Percentiles rank a stretch among this genome's conserved stretches.
Conservation (phyloP, 2,329 filamentous ascomycete species). For the Verticillium alfalfae region DNA sequence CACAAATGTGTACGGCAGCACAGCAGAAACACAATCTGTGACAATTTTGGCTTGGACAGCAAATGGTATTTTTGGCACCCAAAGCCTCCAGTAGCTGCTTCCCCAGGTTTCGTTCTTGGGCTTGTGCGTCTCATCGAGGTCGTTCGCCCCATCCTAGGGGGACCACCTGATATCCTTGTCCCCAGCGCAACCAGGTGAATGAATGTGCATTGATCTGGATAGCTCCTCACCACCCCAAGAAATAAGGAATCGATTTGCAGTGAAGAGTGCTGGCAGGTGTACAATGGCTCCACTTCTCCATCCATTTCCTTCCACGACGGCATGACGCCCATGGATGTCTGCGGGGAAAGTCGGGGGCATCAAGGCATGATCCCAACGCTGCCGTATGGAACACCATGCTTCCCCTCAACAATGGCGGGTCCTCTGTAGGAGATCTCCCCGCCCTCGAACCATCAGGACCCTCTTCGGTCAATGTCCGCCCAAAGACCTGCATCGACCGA, state of each 20-base stretch:
- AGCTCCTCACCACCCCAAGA: background rate
- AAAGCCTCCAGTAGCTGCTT: background rate
- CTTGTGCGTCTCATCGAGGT: background rate
- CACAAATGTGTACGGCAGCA: too few species aligned
- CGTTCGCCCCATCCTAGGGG: background rate
- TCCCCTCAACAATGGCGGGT: background rate
- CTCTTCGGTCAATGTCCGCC: background rate
- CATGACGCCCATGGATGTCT: background rate
- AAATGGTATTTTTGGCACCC: background rate
- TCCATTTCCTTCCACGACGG: background rate
- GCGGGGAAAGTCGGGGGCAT: background rate
- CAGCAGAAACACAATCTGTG: background rate
- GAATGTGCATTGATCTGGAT: background rate
- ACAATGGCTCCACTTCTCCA: background rate
- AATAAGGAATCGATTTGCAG: background rate
- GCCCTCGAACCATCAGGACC: background rate
- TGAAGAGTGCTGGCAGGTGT: background rate
- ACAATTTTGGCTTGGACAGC: background rate
- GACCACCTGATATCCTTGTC: background rate
- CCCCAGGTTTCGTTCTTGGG: background rate
- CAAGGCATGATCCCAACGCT: background rate
- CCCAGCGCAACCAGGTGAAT: background rate
- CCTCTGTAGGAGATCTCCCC: background rate
- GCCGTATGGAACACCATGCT: background rate
- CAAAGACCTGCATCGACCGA: background rate